Evolutionary conservation across 345 rosid genomes (phyloP).

Genomic region (Heritiera fomes): DNA sequence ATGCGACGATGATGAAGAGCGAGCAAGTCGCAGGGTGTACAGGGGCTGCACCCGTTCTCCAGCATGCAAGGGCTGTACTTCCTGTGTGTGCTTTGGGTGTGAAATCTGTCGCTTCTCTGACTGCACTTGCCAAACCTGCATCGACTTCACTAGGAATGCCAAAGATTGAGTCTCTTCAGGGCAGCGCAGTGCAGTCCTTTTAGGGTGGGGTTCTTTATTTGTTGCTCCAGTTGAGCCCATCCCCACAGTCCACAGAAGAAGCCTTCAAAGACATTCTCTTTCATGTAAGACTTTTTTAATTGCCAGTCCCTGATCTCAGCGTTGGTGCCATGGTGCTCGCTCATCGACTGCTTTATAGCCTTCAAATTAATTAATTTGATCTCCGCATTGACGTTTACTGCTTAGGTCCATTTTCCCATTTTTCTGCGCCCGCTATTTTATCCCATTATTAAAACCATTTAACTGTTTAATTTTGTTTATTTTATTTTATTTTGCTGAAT

Average conservation of each 20-base stretch:
- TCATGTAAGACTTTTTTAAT: not conserved
- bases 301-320: conserved; percentile 1
- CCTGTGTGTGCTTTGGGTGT: conserved; percentile 96
- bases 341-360: conserved; percentile 2
- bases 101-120: conserved; percentile 82
- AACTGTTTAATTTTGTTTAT: not conserved
- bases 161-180: conserved; percentile 35
- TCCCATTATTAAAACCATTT: too few relatives aligned
- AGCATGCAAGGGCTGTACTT: conserved; percentile 93
- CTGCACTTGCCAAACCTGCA: conserved; percentile 95
- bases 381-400: not conserved
- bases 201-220: not conserved
- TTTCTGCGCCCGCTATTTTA: not conserved
- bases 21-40: conserved; percentile 84
- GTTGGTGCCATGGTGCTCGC: not conserved
- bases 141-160: conserved; percentile 74
- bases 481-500: too few relatives aligned
- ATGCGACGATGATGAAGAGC: conserved; percentile 68
- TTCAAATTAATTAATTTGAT: conserved; percentile 13
- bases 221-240: conserved; percentile 8
- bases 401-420: not conserved
- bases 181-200: too few relatives aligned
- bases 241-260: not conserved
- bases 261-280: not conserved
- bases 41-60: conserved; percentile 82